A percentile compares a stretch with the other conserved stretches of the same genome.
Conservation (phyloP, 179 eudicot species). For the Gypsophila paniculata region DNA sequence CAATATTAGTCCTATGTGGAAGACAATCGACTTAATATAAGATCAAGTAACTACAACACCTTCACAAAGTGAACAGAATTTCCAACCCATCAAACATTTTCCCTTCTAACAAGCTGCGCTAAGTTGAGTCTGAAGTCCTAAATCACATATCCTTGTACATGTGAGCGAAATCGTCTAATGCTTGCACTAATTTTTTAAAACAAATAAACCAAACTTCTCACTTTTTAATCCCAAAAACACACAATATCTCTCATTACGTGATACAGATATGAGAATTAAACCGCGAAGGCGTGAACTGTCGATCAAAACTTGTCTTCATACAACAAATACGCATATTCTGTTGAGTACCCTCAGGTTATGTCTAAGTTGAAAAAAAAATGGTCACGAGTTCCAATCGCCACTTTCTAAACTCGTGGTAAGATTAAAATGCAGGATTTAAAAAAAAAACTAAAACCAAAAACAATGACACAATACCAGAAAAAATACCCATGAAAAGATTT, state of each 20-base stretch:
- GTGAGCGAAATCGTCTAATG: not conserved
- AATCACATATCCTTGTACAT: not conserved
- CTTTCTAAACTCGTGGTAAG: not conserved
- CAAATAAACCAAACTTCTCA: not conserved
- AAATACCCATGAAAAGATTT: not conserved
- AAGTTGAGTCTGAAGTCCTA: not conserved
- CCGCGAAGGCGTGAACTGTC: constrained; percentile 11
- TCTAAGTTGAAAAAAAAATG: no score
- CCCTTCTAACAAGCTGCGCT: not conserved
- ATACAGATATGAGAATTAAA: not conserved
- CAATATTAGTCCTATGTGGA: not conserved
- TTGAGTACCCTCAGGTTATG: no score
- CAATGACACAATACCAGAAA: not conserved
- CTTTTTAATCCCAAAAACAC: not conserved
- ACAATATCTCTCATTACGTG: not conserved
- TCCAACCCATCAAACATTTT: not conserved
- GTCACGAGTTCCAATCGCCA: no score
- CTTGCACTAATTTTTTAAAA: not conserved
- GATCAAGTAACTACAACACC: no score
- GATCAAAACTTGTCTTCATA: not conserved
- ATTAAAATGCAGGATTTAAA: not conserved
- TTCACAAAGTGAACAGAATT: not conserved
- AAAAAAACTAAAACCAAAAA: not conserved
- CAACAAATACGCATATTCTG: not conserved
- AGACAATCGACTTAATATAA: no score